Conservation (phyloP, 495 filamentous ascomycete genomes). For the Lepraria neglecta region DNA sequence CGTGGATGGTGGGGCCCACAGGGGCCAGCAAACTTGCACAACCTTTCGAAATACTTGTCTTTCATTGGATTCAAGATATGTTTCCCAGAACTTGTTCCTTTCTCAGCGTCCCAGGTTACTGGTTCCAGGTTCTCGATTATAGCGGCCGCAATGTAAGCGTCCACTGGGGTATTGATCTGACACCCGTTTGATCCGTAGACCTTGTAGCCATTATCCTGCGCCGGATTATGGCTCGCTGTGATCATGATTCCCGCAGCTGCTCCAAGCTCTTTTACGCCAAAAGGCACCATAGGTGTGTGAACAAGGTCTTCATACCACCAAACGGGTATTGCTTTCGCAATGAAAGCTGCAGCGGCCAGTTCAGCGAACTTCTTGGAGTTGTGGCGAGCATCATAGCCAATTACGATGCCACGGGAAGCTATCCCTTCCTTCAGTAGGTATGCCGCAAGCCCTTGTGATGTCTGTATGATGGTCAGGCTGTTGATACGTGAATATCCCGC, state of each 20-base stretch:
- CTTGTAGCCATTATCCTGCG: conserved; percentile 67
- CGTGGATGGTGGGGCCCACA: conserved; percentile 4
- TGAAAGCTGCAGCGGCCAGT: conserved; percentile 59
- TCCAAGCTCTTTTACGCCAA: conserved; percentile 49
- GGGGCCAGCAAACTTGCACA: conserved; percentile 27
- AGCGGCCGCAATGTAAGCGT: conserved; percentile 52
- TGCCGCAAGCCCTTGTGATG: conserved; percentile 63
- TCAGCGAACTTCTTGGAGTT: conserved; percentile 60
- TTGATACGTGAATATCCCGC: conserved; percentile 69
- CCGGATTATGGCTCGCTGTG: conserved; percentile 67
- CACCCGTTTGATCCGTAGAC: conserved; percentile 56
- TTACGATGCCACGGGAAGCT: conserved; percentile 48
- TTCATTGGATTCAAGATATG: conserved; percentile 35
- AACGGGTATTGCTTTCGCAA: conserved; percentile 54
- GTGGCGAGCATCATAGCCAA: conserved; percentile 63
- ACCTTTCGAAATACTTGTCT: conserved; percentile 39
- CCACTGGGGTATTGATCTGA: conserved; percentile 42
- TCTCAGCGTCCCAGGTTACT: conserved; percentile 45
- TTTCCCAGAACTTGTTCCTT: conserved; percentile 30
- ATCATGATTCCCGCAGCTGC: conserved; percentile 67
- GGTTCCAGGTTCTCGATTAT: conserved; percentile 56
- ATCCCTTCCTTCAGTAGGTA: conserved; percentile 47
- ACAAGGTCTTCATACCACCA: conserved; percentile 52
- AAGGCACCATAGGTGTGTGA: conserved; percentile 65
- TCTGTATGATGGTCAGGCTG: conserved; percentile 62